Percentiles rank a stretch among this genome's conserved stretches.
Conservation (phyloP, 768 basidiomycete species). For the Phylloporus arenicola region DNA sequence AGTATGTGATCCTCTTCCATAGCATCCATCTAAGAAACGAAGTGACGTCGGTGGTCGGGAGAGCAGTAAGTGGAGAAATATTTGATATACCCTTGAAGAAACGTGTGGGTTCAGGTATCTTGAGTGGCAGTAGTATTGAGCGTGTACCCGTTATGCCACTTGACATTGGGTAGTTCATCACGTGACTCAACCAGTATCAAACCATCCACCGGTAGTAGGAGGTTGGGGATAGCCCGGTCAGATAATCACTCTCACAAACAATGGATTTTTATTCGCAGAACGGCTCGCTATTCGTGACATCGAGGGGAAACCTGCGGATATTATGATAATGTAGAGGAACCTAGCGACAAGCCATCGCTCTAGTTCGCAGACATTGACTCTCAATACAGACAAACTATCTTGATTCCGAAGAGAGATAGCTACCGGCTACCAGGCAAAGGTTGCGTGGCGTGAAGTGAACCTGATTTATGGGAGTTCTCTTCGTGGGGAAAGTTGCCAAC, state of each 20-base stretch:
- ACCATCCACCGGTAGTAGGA: neutral
- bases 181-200: slow-evolving; percentile 12
- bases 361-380: neutral
- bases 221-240: neutral
- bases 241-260: neutral
- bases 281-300: neutral
- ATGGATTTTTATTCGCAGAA: neutral
- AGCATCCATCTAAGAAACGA: slow-evolving; percentile 24
- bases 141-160: neutral
- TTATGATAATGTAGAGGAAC: neutral
- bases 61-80: neutral
- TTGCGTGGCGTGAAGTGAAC: slow-evolving; percentile 95
- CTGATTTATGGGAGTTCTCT: slow-evolving; percentile 88
- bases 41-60: neutral
- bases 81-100: slow-evolving; percentile 6
- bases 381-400: slow-evolving; percentile 28
- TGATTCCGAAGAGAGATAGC: slow-evolving; percentile 56
- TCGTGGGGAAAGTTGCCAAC: slow-evolving; percentile 88
- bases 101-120: slow-evolving; percentile 18
- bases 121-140: slow-evolving; percentile 18
- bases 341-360: neutral
- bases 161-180: slow-evolving; percentile 5
- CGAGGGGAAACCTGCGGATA: no score
- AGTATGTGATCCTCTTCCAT: slow-evolving; percentile 33
- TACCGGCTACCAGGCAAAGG: slow-evolving; percentile 83